Evolutionary conservation across 805 yeast genomes (phyloP), one percentile per base, ranked within the genome.

Genomic region (Barnettozyma populi): DNA sequence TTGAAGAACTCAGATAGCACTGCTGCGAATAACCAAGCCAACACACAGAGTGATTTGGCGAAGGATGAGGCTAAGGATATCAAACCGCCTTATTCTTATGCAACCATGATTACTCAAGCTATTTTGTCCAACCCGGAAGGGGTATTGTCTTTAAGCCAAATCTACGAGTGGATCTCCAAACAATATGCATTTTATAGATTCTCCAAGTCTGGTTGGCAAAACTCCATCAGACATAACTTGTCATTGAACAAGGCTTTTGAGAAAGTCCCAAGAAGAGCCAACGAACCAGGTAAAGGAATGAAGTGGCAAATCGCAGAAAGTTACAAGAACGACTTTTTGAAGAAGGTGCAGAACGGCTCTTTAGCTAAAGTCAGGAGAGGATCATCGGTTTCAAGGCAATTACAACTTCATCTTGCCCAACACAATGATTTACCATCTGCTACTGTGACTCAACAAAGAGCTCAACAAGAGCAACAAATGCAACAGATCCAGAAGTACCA

Each of bases 211-310:
- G 99, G 99, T 34, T 94, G 99, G 99, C 99, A 94, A 69, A 94
- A 94, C 69, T 90, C 97, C 7, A 92, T 94, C 56, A 82, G 99
- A 57, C 99, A 94, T 67, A 94, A 94, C 64, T 71, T 94, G 47
- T 90, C 97, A 2, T 73, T 94, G 50, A 94, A 94, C 68, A 94
- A 92, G 71, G 98, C 99, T 14, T 94, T 94, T 69, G 98, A 92
- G 61, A 94, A 94, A 68, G 97, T 92, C 20, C 97, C 98, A 36
- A 77, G 99, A 60, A 79, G 86, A 62, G 90, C 96, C 27, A 85
- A 89, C 65, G 98, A 94, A 69, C 97, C 98, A 0, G 99, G 99
- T 16, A 94, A 94, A 66, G 98, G 99, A 54, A 92, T 94, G 95
- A 94, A 94, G 68, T 94, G 99, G 99, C 95, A 90, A 69, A 90